These are phyloP conservation scores for Epichloe glyceriae DNA, from an alignment of 2,329 filamentous ascomycete species.

Conservation along the genomic window DNA sequence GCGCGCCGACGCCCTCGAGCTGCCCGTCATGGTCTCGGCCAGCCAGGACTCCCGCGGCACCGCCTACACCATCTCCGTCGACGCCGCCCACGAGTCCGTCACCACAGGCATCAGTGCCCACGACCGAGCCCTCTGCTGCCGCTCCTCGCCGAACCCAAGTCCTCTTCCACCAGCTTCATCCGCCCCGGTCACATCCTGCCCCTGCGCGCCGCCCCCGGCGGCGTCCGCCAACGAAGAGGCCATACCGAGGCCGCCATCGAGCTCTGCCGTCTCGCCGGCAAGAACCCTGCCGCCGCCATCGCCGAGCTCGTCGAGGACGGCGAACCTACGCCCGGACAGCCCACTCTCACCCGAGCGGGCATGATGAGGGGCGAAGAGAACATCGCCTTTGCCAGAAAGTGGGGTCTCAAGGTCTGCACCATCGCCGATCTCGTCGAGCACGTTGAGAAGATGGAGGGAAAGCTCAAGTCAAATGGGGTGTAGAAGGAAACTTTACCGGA, in stretches of 20 bases:
- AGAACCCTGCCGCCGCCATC: conserved; percentile 66
- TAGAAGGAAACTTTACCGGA: background rate
- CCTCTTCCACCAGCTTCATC: conserved; percentile 50
- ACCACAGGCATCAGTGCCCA: conserved; percentile 85
- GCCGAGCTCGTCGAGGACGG: conserved; percentile 88
- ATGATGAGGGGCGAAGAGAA: conserved; percentile 91
- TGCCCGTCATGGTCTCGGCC: conserved; percentile 75
- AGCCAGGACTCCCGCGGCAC: conserved; percentile 77
- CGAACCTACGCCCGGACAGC: conserved; percentile 52
- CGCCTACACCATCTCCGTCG: conserved; percentile 84
- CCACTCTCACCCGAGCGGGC: conserved; percentile 53
- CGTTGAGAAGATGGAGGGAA: conserved; percentile 62
- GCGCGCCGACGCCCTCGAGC: conserved; percentile 55
- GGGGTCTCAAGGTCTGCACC: conserved; percentile 86
- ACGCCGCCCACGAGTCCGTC: conserved; percentile 58
- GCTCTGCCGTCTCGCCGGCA: conserved; percentile 75
- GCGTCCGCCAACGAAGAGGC: conserved; percentile 65
- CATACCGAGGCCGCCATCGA: conserved; percentile 94
- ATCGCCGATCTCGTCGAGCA: conserved; percentile 81
- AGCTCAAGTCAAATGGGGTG: conserved; percentile 28
- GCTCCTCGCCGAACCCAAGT: conserved; percentile 56
- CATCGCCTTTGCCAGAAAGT: conserved; percentile 74
- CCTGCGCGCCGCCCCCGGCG: conserved; percentile 63
- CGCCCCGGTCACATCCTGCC: conserved; percentile 86
- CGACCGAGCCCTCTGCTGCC: conserved; percentile 73